Evolutionary conservation across 495 filamentous ascomycete species (phyloP).

Genomic region (Lindgomyces ingoldianus): DNA sequence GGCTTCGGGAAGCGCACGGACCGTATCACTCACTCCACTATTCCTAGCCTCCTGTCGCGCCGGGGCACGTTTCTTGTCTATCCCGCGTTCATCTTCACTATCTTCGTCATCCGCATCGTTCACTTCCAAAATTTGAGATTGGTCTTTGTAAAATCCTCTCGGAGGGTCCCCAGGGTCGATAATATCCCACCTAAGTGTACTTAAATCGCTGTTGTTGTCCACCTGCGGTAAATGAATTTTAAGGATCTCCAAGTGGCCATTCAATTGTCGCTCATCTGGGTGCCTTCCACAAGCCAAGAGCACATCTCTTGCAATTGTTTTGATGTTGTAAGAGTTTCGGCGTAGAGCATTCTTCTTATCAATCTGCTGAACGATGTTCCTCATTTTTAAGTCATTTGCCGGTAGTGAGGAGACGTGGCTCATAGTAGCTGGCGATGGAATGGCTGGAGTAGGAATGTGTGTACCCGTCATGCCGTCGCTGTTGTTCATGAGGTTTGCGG

Average conservation of each 20-base stretch:
- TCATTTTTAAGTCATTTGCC: constrained; percentile 35
- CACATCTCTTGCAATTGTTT: constrained; percentile 67
- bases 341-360: constrained; percentile 50
- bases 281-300: constrained; percentile 62
- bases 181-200: constrained; percentile 68
- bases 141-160: constrained; percentile 21
- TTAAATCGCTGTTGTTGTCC: constrained; percentile 53
- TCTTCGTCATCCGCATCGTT: constrained; percentile 41
- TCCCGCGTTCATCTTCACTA: constrained; percentile 20
- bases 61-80: background rate
- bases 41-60: background rate
- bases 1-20: constrained; percentile 12
- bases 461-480: background rate
- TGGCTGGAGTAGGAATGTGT: constrained; percentile 16
- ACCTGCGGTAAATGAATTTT: constrained; percentile 49
- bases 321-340: constrained; percentile 56
- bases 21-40: constrained; percentile 1
- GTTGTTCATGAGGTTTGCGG: constrained; percentile 5
- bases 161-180: constrained; percentile 56
- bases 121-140: constrained; percentile 9
- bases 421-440: background rate
- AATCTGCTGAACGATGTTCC: constrained; percentile 47
- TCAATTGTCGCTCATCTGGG: constrained; percentile 58
- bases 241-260: constrained; percentile 59
- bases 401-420: constrained; percentile 11